Conservation (phyloP, 345 rosid genomes). For the Viola odorata region DNA sequence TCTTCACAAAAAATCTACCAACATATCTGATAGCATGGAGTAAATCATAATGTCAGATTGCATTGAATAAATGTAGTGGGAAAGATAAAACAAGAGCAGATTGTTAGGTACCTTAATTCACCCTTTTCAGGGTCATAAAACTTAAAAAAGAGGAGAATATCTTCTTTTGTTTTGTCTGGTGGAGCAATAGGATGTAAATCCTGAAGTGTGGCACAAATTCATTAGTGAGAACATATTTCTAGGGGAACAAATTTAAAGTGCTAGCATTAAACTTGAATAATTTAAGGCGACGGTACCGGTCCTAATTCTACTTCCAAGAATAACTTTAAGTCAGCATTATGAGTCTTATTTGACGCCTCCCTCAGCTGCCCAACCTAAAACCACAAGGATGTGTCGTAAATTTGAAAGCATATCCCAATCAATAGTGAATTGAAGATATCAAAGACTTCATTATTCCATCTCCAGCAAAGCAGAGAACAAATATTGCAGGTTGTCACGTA, state of each 20-base stretch:
- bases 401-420: not conserved
- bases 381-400: slow-evolving; percentile 1
- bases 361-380: slow-evolving; percentile 86
- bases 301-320: slow-evolving; percentile 87
- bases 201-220: slow-evolving; percentile 29
- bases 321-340: slow-evolving; percentile 75
- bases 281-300: slow-evolving; percentile 40
- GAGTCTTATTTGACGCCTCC: slow-evolving; percentile 71
- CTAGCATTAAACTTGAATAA: not conserved
- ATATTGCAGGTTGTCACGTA: too few relatives aligned
- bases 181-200: slow-evolving; percentile 62
- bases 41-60: slow-evolving; percentile 14
- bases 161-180: slow-evolving; percentile 64
- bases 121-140: slow-evolving; percentile 75
- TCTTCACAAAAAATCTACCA: slow-evolving; percentile 81
- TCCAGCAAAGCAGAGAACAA: too few relatives aligned
- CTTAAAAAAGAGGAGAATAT: slow-evolving; percentile 86
- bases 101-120: slow-evolving; percentile 56
- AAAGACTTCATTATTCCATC: too few relatives aligned
- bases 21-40: slow-evolving; percentile 52
- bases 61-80: not conserved
- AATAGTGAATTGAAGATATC: too few relatives aligned
- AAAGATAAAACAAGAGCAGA: not conserved
- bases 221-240: not conserved
- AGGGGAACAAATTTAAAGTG: not conserved